Conservation (phyloP, 139 green algal species). For the Cymbomonas tetramitiformis region DNA sequence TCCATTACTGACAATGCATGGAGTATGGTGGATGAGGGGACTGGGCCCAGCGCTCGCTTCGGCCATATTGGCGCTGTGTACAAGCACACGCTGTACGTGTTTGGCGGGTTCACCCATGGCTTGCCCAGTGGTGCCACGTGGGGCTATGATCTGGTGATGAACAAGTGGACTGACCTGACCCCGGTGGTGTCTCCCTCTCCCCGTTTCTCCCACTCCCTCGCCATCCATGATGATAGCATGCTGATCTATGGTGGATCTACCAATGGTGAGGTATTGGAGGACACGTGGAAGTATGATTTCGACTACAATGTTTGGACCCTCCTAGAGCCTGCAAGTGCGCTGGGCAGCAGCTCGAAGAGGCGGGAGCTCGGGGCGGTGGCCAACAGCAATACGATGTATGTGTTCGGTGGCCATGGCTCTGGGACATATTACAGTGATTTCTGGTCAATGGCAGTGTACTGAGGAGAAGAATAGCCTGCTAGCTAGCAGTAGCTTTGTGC, state of each 20-base stretch:
- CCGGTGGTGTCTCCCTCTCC: background rate
- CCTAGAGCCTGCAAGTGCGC: no score
- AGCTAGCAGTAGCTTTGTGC: no score
- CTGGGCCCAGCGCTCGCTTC: constrained; percentile 7
- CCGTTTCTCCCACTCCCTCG: background rate
- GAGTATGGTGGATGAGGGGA: background rate
- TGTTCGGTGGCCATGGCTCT: no score
- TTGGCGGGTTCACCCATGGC: constrained; percentile 7
- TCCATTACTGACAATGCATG: constrained; percentile 4
- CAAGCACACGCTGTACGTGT: constrained; percentile 6
- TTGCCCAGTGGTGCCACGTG: no score
- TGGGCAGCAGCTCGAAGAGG: no score
- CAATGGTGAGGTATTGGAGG: background rate
- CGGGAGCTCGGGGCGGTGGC: no score
- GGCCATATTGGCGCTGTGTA: background rate
- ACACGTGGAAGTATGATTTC: constrained; percentile 15
- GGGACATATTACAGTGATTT: no score
- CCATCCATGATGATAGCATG: no score
- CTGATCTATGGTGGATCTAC: background rate
- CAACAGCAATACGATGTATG: no score
- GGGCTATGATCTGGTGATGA: background rate
- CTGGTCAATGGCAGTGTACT: no score
- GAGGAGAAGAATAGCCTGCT: no score
- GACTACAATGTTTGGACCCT: constrained; percentile 17
- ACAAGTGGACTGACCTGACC: constrained; percentile 7